Evolutionary conservation across 768 basidiomycete species (phyloP), one percentile per base, ranked within the genome.

Genomic region (Glaciozyma martinii): DNA sequence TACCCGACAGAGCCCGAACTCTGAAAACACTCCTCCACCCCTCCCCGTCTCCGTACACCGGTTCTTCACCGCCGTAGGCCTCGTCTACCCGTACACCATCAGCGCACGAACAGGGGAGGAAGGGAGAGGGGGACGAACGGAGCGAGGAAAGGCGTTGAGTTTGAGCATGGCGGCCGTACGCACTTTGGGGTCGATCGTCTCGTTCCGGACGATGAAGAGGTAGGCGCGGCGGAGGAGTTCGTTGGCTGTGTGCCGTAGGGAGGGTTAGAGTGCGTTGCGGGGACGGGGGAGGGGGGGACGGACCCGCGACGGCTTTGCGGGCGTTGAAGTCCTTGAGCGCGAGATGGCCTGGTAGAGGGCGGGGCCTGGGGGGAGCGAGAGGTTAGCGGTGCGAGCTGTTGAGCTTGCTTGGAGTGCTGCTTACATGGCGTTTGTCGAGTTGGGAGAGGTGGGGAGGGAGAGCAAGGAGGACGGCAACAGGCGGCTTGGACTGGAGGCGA

Each of bases 161-260:
- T 95, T 91, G 66, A 98, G 79, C 76, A 95, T 92, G 21, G 94
- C 94, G 71, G 92, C 89, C 76, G 92, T 89, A 62, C 94, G 88
- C 55, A 97, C 83, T 74, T 89, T 86, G 3, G 89, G 81, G 21
- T 91, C 86, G n/a, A 97, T 78, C 3, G 86, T 83, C 75, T 89
- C 85, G 78, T 98, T 97, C 65, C 94, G 84, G 29, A 93, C 91
- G 71, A 97, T 88, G 77, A 85, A 91, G 57, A 97, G 84, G 77
- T 94, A 93, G 0, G 94, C 93, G 53, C 90, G 82, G 25, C 93
- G 85, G 33, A 85, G 80, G 55, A 94, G 80, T 76, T 98, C 94
- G 75, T 86, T 85, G 53, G 82, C 82, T 64, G 79, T 5, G 3
- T 1, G 52, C 25, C 13, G n/a, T 16, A 15, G 6, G 52, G 5